Evolutionary conservation across 768 basidiomycete species (phyloP), one percentile per base, ranked within the genome.

Genomic region (Mycena pura): DNA sequence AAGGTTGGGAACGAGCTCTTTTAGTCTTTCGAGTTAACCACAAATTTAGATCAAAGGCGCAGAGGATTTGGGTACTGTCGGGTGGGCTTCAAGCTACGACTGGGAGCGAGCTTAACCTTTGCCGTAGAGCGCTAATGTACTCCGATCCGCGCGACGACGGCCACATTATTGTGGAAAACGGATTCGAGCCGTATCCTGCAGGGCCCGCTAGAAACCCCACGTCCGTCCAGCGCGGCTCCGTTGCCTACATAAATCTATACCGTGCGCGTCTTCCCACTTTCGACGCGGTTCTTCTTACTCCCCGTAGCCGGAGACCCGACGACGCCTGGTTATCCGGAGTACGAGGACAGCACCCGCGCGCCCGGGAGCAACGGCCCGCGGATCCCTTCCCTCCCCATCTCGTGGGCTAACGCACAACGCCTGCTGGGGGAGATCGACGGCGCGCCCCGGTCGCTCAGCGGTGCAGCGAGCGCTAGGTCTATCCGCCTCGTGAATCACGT

Each of bases 331-430:
- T 84, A 86, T 62, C 96, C 96, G 46, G 81, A 96, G 1, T 98
- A 98, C 73, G 83, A 87, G 70, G 87, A 95, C 69, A 86, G 86
- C 36, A 88, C 90, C 13, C 83, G 91, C 45, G 77, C 62, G 11
- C 82, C 84, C 19, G 85, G 78, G 22, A 76, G 73, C 40, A 92
- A 89, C 65, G 83, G 90, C 34, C 91, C 92, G 2, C 73, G 70
- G 17, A 94, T 95, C 61, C 92, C 93, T 1, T 94, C 92, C 68
- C 74, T 98, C n/a, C 96, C 96, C 1, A 86, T 97, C 64, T 93
- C 91, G 0, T 96, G 92, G 89, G 76, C 80, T 43, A 96, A 95
- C 69, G 95, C 93, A 0, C 74, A 88, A 62, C 80, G 82, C 17
- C 76, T 95, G 8, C 76, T 95, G 9, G 79, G 84, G 57, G 85